Evolutionary conservation across 208 protist species (phyloP), one percentile per base, ranked within the genome.

Genomic region (Leishmania tropica): DNA sequence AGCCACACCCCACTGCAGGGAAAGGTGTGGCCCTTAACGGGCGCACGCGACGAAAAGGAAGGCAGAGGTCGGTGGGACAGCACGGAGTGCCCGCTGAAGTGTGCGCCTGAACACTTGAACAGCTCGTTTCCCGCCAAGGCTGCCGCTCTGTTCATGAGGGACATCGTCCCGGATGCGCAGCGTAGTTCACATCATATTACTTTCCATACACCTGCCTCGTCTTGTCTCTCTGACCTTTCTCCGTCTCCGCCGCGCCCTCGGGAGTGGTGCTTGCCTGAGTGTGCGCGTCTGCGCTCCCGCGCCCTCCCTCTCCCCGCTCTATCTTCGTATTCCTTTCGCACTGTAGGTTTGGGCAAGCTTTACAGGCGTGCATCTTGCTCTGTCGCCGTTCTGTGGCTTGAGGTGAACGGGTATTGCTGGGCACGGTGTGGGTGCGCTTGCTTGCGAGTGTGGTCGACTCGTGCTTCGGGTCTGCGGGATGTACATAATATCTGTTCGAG

Each of bases 401-500:
- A n/a, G n/a, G n/a, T n/a, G n/a, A n/a, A n/a, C n/a, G n/a, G n/a
- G n/a, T n/a, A n/a, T n/a, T n/a, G n/a, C n/a, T n/a, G n/a, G n/a
- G n/a, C n/a, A n/a, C n/a, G n/a, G n/a, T n/a, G n/a, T n/a, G n/a
- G n/a, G n/a, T n/a, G n/a, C n/a, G n/a, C n/a, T n/a, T n/a, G n/a
- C n/a, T n/a, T n/a, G n/a, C n/a, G n/a, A n/a, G n/a, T n/a, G n/a
- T n/a, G n/a, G n/a, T n/a, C n/a, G n/a, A n/a, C n/a, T n/a, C n/a
- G n/a, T n/a, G n/a, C n/a, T n/a, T n/a, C n/a, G n/a, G n/a, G n/a
- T n/a, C n/a, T n/a, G n/a, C 64, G 28, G 28, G 56, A 73, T 74
- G 70, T 74, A 74, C 70, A 74, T 74, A 74, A 19, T 74, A 35
- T 53, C 21, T 51, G 28, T 17, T 31, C 45, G 70, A 74, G 37